Base-by-base conservation (phyloP, 1,284 basidiomycete genomes). In the Pterulicium gracile region DNA sequence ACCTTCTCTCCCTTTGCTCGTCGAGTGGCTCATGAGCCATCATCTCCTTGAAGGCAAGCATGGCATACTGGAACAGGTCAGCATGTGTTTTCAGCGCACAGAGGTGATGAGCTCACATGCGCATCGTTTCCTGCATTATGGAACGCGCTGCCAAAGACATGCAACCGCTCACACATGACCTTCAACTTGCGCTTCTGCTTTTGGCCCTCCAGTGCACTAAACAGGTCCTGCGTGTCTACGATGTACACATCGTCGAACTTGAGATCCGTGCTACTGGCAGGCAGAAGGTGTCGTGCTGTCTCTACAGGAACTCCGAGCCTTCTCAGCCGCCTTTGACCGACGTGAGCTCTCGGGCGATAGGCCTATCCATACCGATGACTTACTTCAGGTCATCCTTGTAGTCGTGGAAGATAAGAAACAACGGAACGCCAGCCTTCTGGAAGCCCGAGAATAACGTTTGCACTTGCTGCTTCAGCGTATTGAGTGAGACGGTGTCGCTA, bases 81-180 rank as follows among this genome's bases (percentile, higher is more conserved):
- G 24, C 41, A 35, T 41, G 7, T 27, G 23, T 17, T 21, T 35
- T 5, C 35, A 45, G 14, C 41, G 23, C 24, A 34, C 41, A 35
- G 43, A 23, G 42, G 36, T 23, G 42, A 45, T 35, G 23, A 22
- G 68, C 78, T 46, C 56, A 87, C 86, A 57, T 81, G 71, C 0
- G 88, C 88, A 60, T 91, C 88, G 56, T 91, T 91, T 0, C 88
- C 88, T 2, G 86, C 86, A 58, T 91, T 91, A 66, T 91, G 88
- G 46, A 88, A 64, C 54, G 70, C 69, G 24, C 68, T 52, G 1
- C 74, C 72, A 0, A 62, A 54, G 42, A 88, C 69, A 44, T 76
- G 71, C 5, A 91, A 68, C 40, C 79, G 73, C 42, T 67, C 62
- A 58, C 80, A 83, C 23, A 77, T 67, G 20, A 73, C 72, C 47